phyloP scores from a whole-genome alignment of 2,329 filamentous ascomycete species.

The Paecilomyces dactylethromorphus region DNA sequence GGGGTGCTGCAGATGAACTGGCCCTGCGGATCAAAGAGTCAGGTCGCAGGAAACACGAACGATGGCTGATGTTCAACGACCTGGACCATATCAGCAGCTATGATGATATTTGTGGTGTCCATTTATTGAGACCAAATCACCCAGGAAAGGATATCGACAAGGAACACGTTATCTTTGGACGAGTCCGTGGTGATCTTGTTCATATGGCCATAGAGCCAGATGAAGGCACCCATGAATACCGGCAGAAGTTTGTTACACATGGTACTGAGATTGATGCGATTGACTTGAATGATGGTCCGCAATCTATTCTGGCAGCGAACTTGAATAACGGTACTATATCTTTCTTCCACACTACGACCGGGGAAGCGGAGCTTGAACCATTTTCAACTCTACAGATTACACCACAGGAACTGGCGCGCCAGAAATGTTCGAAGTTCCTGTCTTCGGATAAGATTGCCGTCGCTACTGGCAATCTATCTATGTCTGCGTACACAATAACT shows the following conservation, averaged over 20 bases:
- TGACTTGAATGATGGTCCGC: slow-evolving; percentile 35
- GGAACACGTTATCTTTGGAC: slow-evolving; percentile 49
- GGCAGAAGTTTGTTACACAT: slow-evolving; percentile 40
- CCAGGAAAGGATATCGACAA: slow-evolving; percentile 21
- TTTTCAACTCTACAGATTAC: slow-evolving; percentile 22
- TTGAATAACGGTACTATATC: slow-evolving; percentile 43
- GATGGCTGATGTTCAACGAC: slow-evolving; percentile 49
- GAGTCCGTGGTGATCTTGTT: slow-evolving; percentile 48
- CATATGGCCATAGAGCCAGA: slow-evolving; percentile 29
- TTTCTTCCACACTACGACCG: slow-evolving; percentile 38
- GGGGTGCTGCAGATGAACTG: slow-evolving; percentile 55
- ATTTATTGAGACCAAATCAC: slow-evolving; percentile 43
- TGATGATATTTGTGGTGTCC: slow-evolving; percentile 55
- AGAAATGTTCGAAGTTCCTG: slow-evolving; percentile 50
- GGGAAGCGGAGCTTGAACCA: slow-evolving; percentile 27
- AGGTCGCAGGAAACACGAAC: slow-evolving; percentile 23
- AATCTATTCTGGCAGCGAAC: slow-evolving; percentile 46
- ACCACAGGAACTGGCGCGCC: slow-evolving; percentile 18
- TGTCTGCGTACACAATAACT: slow-evolving; percentile 46
- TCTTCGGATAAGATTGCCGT: slow-evolving; percentile 45
- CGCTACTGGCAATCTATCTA: slow-evolving; percentile 40
- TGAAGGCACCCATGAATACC: slow-evolving; percentile 20
- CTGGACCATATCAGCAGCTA: slow-evolving; percentile 44
- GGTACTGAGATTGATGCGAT: slow-evolving; percentile 41
- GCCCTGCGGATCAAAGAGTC: slow-evolving; percentile 44